Base-by-base conservation (phyloP, 345 rosid genomes). In the Lumnitzera racemosa region DNA sequence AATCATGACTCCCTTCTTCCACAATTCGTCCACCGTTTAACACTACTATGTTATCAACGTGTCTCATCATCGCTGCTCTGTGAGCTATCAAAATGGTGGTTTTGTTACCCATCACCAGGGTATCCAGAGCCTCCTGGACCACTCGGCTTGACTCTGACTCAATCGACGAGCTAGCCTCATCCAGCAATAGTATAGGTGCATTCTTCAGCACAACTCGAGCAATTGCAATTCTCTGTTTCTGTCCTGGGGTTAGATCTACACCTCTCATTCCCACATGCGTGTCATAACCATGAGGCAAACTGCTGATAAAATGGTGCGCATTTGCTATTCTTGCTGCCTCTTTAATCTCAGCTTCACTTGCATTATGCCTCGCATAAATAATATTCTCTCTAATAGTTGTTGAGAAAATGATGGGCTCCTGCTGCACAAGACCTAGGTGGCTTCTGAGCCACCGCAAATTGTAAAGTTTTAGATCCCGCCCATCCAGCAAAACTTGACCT, bases 261-360 rank as follows among this genome's bases (percentile, higher is more conserved):
- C 95, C 99, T 80, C 99, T 86, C 97, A 95, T 95, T 54, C 99
- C 99, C 46, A 94, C 92, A 65, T 90, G 96, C 0, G 97, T 94
- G 78, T 94, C 99, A 51, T 94, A 94, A 58, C 99, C 99, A 61
- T 90, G 96, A 65, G 99, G 90, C 68, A 90, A 81, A 65, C 92
- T 94, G 79, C 99, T 94, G 71, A 94, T 94, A 70, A 90, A 94
- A 80, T 90, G 99, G 74, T 94, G 99, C 51, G 99, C 99, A 60
- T 94, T 94, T 53, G 99, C 99, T 66, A 95, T 90, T 77, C 99
- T 81, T 25, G 99, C 99, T 65, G 99, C 99, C 75, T 95, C 99
- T 74, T 95, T 90, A 70, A 95, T 74, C 84, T 95, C 99, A 6
- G 97, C 91, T 75, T 90, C 99, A 36, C 96, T 88, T 11, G 99